These are phyloP conservation scores for Physcomitrellopsis africana DNA, from an alignment of 225 moss, liverwort and hornwort genomes.

Conservation along the genomic window DNA sequence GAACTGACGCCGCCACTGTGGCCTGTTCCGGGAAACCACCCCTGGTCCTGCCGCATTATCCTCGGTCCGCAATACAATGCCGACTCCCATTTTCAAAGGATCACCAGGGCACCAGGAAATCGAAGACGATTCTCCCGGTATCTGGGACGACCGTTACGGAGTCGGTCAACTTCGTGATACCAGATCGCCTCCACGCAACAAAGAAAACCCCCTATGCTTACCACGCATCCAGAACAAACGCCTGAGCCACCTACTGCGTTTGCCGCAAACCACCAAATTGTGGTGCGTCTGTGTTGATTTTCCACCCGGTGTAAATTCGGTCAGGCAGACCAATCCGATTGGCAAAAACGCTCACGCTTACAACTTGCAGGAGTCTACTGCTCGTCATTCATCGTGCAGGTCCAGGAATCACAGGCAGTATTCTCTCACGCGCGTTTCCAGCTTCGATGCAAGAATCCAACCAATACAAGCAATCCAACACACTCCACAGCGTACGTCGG, in stretches of 20 bases:
- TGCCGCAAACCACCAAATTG: conserved; percentile 15
- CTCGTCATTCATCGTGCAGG: neutral
- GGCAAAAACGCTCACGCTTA: neutral
- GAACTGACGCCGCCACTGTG: neutral
- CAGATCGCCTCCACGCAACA: conserved; percentile 7
- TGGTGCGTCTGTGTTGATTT: neutral
- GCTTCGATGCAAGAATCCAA: no score
- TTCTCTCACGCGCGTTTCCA: conserved; percentile 15
- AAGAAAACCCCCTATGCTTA: conserved; percentile 25
- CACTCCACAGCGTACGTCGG: conserved; percentile 6
- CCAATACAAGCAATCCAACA: neutral
- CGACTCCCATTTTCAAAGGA: neutral
- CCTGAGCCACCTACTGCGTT: neutral
- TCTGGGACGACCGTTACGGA: neutral
- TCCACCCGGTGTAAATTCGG: neutral
- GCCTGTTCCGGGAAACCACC: neutral
- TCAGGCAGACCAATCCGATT: conserved; percentile 4
- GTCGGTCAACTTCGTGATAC: neutral
- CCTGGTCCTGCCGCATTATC: neutral
- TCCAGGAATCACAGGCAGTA: conserved; percentile 16
- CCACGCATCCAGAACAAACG: conserved; percentile 9
- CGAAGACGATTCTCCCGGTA: neutral
- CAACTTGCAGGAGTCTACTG: neutral
- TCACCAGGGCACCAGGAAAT: neutral
- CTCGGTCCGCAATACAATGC: neutral